Base-by-base conservation (phyloP, 306 rosid genomes). In the Prinsepia uniflora region DNA sequence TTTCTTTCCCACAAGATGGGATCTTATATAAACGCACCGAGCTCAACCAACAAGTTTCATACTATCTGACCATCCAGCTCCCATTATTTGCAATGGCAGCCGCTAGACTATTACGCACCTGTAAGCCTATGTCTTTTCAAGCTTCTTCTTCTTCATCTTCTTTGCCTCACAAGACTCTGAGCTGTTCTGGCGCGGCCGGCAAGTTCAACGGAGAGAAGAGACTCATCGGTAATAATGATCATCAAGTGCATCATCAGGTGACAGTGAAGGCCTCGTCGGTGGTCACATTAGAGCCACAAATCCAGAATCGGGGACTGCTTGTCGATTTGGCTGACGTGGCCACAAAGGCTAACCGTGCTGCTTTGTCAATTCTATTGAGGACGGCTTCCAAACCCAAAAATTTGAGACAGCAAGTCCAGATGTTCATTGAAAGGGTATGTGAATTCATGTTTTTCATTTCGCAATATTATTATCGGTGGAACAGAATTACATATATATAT, bases 401-500 rank as follows among this genome's bases (percentile, higher is more conserved):
- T 17, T 61, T 61, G 67, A 66, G 61, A n/a, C 46, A 36, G n/a
- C 57, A 72, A n/a, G 6, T 72, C 18, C 90, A 86, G 80, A 71
- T 83, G 79, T 48, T 78, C 76, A 53, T 86, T 9, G 87, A 86
- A 71, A 86, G 49, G 82, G 90, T 85, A 59, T 14, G 52, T 22
- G 24, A 3, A 39, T 30, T 8, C 42, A 6, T 34, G 64, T 34
- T 59, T 18, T 17, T 59, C 52, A 8, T 44, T 44, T 36, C 19
- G 42, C 17, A 20, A 63, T 22, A 15, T 30, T 30, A 34, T 36
- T 13, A 8, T 67, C 3, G 10, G n/a, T n/a, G n/a, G 24, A 22
- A 20, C 2, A 19, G 20, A 56, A 52, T 2, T 8, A 4, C 9
- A 50, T 10, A 8, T 36, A 63, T 63, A 9, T 1, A 8, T 7